phyloP scores from a whole-genome alignment of 139 green algal genomes.

The Volvox reticuliferus region DNA sequence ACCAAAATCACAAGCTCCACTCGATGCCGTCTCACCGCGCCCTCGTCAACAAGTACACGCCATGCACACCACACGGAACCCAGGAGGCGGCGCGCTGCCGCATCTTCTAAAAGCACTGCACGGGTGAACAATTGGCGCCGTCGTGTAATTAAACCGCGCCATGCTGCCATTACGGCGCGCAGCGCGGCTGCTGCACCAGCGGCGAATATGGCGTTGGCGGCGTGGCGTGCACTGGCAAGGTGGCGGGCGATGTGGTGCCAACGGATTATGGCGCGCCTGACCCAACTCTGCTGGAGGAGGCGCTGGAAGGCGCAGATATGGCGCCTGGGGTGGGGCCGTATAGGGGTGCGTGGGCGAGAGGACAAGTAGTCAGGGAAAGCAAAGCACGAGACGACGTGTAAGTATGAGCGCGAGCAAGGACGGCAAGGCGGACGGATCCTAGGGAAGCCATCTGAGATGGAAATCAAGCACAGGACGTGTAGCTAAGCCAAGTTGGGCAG shows the following conservation, averaged over 20 bases:
- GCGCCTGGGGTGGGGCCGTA: not conserved
- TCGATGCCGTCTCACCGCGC: not conserved
- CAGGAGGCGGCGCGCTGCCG: not conserved
- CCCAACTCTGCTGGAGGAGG: not conserved
- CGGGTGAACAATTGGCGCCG: not conserved
- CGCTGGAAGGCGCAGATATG: not conserved
- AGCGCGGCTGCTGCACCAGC: not conserved
- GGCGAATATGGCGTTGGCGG: not conserved
- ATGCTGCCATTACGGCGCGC: not conserved
- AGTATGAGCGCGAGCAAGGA: no score
- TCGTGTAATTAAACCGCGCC: not conserved
- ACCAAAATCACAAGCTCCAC: not conserved
- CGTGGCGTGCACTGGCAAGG: not conserved
- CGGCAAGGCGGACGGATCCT: no score
- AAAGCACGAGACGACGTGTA: no score
- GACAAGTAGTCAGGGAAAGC: no score
- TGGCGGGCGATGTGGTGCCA: not conserved
- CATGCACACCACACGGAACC: conserved; percentile 6
- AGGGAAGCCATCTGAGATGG: no score
- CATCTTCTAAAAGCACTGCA: not conserved
- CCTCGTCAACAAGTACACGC: not conserved
- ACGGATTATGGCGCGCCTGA: not conserved
- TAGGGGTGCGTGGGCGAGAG: no score
- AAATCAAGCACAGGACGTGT: no score
- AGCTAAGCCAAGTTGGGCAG: no score